Evolutionary conservation across 345 rosid species (phyloP).

Genomic region (Cardamine occulta): DNA sequence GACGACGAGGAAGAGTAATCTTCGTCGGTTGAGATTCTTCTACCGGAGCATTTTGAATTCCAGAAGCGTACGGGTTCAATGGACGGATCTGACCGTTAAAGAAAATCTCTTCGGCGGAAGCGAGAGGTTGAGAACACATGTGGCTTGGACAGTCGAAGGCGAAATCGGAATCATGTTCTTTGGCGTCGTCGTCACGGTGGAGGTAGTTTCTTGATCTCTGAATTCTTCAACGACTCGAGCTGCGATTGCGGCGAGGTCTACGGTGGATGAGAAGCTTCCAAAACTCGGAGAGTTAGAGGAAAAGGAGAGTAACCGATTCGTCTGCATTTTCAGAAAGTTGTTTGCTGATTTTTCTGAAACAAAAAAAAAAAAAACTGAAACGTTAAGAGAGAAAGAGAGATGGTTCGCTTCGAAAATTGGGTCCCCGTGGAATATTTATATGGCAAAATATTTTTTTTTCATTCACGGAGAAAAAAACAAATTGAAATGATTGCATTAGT

Average conservation of each 20-base stretch:
- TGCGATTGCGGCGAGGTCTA: conserved; percentile 55
- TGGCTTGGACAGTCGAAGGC: conserved; percentile 49
- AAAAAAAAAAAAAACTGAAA: background rate
- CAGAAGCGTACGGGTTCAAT: conserved; percentile 46
- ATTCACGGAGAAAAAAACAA: conserved; percentile 9
- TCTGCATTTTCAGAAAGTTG: conserved; percentile 43
- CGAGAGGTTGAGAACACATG: conserved; percentile 41
- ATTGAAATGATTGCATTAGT: conserved; percentile 18
- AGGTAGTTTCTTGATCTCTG: conserved; percentile 27
- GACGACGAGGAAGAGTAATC: conserved; percentile 36
- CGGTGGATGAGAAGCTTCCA: conserved; percentile 48
- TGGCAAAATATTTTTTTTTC: background rate
- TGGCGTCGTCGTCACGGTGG: conserved; percentile 11
- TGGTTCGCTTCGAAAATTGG: conserved; percentile 26
- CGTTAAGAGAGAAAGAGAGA: conserved; percentile 22
- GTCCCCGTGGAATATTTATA: conserved; percentile 29
- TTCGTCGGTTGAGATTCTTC: conserved; percentile 31
- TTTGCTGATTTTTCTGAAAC: conserved; percentile 1
- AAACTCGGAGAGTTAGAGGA: conserved; percentile 54
- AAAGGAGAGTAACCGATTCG: conserved; percentile 47
- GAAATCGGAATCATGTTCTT: conserved; percentile 51
- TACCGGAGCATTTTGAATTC: conserved; percentile 13
- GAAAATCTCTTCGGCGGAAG: conserved; percentile 71
- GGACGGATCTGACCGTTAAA: conserved; percentile 70
- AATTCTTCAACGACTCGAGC: conserved; percentile 56